These are phyloP conservation scores for Leccinum truebloodii DNA, from an alignment of 768 basidiomycete species.

Conservation along the genomic window DNA sequence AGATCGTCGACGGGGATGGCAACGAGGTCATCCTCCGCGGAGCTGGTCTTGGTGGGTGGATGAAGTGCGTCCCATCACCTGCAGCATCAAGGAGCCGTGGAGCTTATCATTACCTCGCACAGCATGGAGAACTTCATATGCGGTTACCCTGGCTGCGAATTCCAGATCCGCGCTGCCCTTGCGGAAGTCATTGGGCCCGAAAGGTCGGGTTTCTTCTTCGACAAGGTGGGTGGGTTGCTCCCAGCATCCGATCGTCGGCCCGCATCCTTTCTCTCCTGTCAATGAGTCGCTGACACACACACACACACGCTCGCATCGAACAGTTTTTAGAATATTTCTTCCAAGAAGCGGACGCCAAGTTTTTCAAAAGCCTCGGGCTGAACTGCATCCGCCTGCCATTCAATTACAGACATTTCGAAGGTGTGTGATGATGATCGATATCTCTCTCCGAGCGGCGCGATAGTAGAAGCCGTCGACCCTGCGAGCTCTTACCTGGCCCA, in stretches of 20 bases:
- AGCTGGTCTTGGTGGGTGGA: conserved; percentile 83
- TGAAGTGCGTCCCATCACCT: conserved; percentile 60
- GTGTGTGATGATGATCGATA: conserved; percentile 8
- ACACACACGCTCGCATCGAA: neutral
- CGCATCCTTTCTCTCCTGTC: neutral
- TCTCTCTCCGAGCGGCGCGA: neutral
- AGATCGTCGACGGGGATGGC: conserved; percentile 57
- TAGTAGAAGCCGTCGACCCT: neutral
- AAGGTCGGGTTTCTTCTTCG: conserved; percentile 79
- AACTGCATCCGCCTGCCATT: conserved; percentile 79
- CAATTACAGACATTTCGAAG: conserved; percentile 75
- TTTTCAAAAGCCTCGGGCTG: conserved; percentile 76
- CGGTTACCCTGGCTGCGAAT: conserved; percentile 81
- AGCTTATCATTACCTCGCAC: conserved; percentile 7
- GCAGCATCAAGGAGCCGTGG: conserved; percentile 3
- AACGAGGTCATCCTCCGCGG: conserved; percentile 64
- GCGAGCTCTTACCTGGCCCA: conserved; percentile 8
- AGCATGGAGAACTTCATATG: conserved; percentile 82
- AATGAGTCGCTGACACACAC: neutral
- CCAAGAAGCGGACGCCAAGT: conserved; percentile 68
- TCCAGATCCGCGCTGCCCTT: conserved; percentile 73
- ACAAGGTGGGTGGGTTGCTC: conserved; percentile 54
- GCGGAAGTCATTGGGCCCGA: conserved; percentile 61
- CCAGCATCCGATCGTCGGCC: neutral
- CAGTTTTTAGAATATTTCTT: conserved; percentile 88